A percentile compares a stretch with the other conserved stretches of the same genome.
Conservation (phyloP, 2,329 filamentous ascomycete genomes). For the Chaetothyriales sp. region DNA sequence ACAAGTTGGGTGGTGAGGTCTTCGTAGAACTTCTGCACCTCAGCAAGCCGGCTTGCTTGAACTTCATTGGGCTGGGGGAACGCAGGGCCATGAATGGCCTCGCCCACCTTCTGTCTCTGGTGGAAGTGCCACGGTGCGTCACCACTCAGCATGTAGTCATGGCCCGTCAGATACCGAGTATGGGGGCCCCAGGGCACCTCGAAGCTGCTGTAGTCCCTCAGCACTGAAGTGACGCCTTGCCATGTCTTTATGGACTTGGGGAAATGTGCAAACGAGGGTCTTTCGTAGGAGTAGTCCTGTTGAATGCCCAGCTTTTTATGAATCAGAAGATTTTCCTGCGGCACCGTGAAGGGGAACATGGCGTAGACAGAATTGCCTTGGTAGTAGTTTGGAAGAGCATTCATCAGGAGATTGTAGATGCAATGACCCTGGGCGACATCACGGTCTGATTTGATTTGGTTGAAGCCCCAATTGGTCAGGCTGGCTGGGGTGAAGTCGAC, state of each 20-base stretch:
- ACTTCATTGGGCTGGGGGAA: conserved; percentile 21
- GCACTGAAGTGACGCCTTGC: conserved; percentile 29
- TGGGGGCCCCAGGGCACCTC: conserved; percentile 30
- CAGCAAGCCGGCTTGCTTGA: conserved; percentile 29
- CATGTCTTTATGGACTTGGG: conserved; percentile 32
- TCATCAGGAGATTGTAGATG: conserved; percentile 38
- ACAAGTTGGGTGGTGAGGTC: conserved; percentile 27
- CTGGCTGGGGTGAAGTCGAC: conserved; percentile 31
- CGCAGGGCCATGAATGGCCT: conserved; percentile 18
- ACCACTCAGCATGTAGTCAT: conserved; percentile 35
- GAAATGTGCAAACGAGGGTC: conserved; percentile 20
- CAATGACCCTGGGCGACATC: conserved; percentile 35
- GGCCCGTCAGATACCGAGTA: conserved; percentile 24
- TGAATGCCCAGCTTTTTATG: conserved; percentile 26
- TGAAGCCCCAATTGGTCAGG: conserved; percentile 33
- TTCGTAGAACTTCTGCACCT: conserved; percentile 35
- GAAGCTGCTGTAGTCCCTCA: conserved; percentile 30
- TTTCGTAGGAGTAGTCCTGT: conserved; percentile 28
- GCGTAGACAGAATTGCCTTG: conserved; percentile 34
- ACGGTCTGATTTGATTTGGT: conserved; percentile 24
- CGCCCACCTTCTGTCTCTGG: conserved; percentile 30
- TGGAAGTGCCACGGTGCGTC: conserved; percentile 28
- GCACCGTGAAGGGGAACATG: conserved; percentile 35
- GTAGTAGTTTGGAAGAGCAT: conserved; percentile 36
- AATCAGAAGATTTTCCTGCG: conserved; percentile 32